Evolutionary conservation across 2,329 filamentous ascomycete genomes (phyloP).

Genomic region (Stachybotrys chlorohalonatus): DNA sequence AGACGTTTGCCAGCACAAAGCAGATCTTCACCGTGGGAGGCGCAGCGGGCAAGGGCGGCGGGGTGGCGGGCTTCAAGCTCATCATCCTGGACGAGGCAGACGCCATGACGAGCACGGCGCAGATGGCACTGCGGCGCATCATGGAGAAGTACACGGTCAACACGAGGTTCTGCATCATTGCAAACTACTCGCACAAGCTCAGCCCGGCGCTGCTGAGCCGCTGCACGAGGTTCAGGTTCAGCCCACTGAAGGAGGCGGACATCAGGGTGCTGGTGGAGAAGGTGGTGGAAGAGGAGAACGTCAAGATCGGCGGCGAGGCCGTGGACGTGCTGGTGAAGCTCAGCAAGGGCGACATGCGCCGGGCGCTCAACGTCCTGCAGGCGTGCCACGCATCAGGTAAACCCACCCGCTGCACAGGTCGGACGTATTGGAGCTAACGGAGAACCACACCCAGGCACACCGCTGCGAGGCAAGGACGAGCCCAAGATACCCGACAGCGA

Average conservation of each 20-base stretch:
- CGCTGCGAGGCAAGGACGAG: slow-evolving; percentile 50
- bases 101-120: slow-evolving; percentile 96
- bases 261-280: slow-evolving; percentile 80
- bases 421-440: not conserved
- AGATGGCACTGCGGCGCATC: slow-evolving; percentile 93
- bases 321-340: slow-evolving; percentile 75
- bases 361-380: slow-evolving; percentile 90
- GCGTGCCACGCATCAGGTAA: slow-evolving; percentile 89
- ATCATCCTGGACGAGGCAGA: slow-evolving; percentile 99
- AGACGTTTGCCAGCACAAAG: slow-evolving; percentile 96
- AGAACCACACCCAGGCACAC: slow-evolving; percentile 35
- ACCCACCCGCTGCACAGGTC: not conserved
- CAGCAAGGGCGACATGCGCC: slow-evolving; percentile 92
- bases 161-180: slow-evolving; percentile 95
- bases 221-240: slow-evolving; percentile 93
- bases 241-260: slow-evolving; percentile 80
- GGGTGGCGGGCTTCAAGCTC: slow-evolving; percentile 77
- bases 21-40: slow-evolving; percentile 68
- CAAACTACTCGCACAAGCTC: slow-evolving; percentile 97
- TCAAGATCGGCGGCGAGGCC: slow-evolving; percentile 75
- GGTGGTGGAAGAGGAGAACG: slow-evolving; percentile 78
- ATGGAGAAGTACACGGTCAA: slow-evolving; percentile 99
- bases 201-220: slow-evolving; percentile 85
- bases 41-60: slow-evolving; percentile 34
- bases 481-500: slow-evolving; percentile 53